These are phyloP conservation scores for Cylindrotheca fusiformis DNA, from an alignment of 108 stramenopile genomes.

Conservation along the genomic window DNA sequence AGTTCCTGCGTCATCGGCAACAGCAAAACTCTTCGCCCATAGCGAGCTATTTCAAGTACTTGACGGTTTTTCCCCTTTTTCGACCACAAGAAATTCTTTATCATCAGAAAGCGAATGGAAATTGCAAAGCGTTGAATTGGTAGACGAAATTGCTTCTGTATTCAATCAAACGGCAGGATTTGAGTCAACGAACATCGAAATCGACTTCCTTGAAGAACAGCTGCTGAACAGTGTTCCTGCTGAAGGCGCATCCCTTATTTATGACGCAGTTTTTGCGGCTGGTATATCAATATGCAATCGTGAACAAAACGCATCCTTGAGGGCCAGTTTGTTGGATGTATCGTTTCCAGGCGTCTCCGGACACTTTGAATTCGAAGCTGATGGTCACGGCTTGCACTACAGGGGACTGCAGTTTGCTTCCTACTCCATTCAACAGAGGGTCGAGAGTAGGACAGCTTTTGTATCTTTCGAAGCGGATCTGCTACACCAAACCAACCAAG, in stretches of 20 bases:
- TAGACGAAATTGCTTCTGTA: background rate
- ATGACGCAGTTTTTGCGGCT: conserved; percentile 1
- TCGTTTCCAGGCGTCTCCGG: background rate
- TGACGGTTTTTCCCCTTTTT: background rate
- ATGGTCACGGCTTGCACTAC: background rate
- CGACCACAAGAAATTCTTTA: background rate
- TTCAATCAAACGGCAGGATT: background rate
- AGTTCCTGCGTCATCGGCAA: background rate
- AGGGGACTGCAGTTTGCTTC: background rate
- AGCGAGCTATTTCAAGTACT: conserved; percentile 4
- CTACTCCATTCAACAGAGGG: background rate
- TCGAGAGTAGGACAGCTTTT: background rate
- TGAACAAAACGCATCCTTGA: background rate
- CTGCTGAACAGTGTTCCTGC: background rate
- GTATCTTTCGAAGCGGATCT: background rate
- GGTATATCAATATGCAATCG: conserved; percentile 1
- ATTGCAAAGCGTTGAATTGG: background rate
- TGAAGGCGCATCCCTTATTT: background rate
- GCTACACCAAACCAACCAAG: background rate
- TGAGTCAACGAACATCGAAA: background rate
- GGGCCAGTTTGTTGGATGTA: background rate
- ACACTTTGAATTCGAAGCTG: background rate
- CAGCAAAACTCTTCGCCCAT: background rate
- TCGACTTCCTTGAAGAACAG: background rate
- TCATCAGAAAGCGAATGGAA: background rate